Evolutionary conservation across 2,329 filamentous ascomycete species (phyloP).

Genomic region (Phyllachora maydis): DNA sequence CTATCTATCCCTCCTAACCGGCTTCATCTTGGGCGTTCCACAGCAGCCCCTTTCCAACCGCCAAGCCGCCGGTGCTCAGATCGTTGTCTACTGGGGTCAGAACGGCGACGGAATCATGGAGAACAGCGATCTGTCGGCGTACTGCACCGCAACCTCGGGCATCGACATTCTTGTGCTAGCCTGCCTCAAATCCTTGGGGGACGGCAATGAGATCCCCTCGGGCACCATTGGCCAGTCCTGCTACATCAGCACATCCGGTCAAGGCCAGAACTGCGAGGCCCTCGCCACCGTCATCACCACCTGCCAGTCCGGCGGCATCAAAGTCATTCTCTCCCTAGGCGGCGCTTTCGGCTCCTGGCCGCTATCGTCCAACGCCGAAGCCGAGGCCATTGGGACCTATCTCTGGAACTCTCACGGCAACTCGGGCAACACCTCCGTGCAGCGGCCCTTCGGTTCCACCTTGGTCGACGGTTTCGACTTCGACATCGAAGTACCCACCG

Average conservation of each 20-base stretch:
- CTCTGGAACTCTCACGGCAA: conserved; percentile 23
- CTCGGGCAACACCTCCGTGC: conserved; percentile 9
- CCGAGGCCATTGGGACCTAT: conserved; percentile 17
- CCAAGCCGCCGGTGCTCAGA: conserved; percentile 8
- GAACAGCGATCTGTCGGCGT: conserved; percentile 15
- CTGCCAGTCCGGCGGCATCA: conserved; percentile 20
- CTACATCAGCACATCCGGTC: conserved; percentile 12
- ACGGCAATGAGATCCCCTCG: conserved; percentile 13
- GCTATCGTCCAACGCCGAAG: conserved; percentile 13
- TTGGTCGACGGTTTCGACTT: conserved; percentile 24
- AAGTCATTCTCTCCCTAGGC: conserved; percentile 22
- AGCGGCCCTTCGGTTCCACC: conserved; percentile 17
- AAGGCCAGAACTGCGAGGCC: conserved; percentile 15
- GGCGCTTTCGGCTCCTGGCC: conserved; percentile 16
- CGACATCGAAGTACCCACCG: conserved; percentile 15
- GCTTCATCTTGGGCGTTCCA: too few relatives aligned
- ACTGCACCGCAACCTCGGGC: conserved; percentile 15
- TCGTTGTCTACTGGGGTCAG: conserved; percentile 7
- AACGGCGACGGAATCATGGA: conserved; percentile 10
- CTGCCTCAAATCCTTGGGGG: conserved; percentile 18
- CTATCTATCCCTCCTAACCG: too few relatives aligned
- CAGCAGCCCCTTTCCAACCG: conserved; percentile 1
- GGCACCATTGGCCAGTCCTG: conserved; percentile 18
- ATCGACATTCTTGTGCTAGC: conserved; percentile 21
- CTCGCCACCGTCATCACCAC: conserved; percentile 17